Conservation (phyloP, 306 rosid genomes). For the Vigna hirtella region DNA sequence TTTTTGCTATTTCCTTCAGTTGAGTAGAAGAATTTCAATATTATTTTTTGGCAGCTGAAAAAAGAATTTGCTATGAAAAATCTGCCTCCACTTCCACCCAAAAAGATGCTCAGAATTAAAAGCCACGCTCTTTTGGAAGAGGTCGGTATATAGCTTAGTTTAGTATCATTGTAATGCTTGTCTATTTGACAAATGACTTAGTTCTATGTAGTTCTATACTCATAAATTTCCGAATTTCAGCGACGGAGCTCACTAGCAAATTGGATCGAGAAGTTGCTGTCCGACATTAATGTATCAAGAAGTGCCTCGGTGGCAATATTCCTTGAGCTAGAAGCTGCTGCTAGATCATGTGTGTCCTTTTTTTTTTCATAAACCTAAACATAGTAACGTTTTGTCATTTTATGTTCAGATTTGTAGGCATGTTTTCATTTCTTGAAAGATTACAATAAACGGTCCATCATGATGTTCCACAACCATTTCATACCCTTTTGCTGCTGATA, state of each 20-base stretch:
- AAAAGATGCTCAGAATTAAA: constrained; percentile 67
- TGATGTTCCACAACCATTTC: constrained; percentile 33
- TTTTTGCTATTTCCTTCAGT: not conserved
- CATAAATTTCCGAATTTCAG: constrained; percentile 64
- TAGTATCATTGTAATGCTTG: not conserved
- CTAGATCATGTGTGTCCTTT: constrained; percentile 68
- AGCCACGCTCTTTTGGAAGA: constrained; percentile 68
- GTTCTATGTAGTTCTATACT: constrained; percentile 26
- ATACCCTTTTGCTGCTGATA: constrained; percentile 37
- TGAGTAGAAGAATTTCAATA: not conserved
- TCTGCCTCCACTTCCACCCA: constrained; percentile 83
- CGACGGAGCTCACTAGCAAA: constrained; percentile 78
- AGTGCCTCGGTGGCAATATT: constrained; percentile 80
- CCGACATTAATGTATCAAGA: constrained; percentile 87
- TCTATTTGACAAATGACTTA: not conserved
- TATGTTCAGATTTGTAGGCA: constrained; percentile 13
- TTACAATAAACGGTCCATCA: not conserved
- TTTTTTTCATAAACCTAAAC: constrained; percentile 46
- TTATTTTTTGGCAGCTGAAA: constrained; percentile 63
- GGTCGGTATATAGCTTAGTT: constrained; percentile 60
- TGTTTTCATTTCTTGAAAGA: constrained; percentile 24
- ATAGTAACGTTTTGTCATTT: not conserved
- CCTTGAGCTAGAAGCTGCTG: constrained; percentile 99
- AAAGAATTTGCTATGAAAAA: constrained; percentile 67
- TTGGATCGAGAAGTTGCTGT: constrained; percentile 83